Conservation (phyloP, 2,329 filamentous ascomycete genomes). For the Epichloe glyceriae region DNA sequence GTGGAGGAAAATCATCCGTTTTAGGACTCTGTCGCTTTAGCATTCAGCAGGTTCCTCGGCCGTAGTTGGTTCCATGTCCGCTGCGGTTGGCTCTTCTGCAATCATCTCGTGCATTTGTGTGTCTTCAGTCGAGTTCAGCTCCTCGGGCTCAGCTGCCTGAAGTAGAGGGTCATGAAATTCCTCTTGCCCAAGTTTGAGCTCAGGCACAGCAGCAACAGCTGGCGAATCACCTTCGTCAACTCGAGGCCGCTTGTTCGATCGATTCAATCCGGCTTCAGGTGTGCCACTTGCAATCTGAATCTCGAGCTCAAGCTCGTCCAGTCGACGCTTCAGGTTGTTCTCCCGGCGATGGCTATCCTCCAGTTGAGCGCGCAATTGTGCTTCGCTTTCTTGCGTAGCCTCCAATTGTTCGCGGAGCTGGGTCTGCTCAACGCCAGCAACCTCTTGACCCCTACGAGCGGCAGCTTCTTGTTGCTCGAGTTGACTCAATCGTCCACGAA, state of each 20-base stretch:
- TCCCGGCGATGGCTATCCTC: slow-evolving; percentile 70
- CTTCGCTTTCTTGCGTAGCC: slow-evolving; percentile 25
- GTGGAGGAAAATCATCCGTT: no score
- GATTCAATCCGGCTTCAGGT: slow-evolving; percentile 6
- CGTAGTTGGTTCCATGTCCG: neutral
- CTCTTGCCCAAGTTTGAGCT: neutral
- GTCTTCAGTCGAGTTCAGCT: neutral
- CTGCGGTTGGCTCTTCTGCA: neutral
- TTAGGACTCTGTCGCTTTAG: neutral
- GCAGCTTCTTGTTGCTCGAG: slow-evolving; percentile 65
- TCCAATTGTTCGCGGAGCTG: slow-evolving; percentile 45
- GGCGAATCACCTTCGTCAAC: slow-evolving; percentile 1
- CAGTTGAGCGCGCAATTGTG: slow-evolving; percentile 45
- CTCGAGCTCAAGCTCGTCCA: slow-evolving; percentile 65
- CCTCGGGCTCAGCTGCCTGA: neutral
- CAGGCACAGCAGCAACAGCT: neutral
- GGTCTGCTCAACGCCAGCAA: slow-evolving; percentile 41
- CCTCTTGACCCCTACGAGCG: slow-evolving; percentile 46
- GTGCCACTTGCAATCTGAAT: slow-evolving; percentile 22
- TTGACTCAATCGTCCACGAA: slow-evolving; percentile 63
- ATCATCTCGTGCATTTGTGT: neutral
- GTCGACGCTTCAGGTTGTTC: slow-evolving; percentile 65
- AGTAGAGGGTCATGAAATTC: slow-evolving; percentile 1
- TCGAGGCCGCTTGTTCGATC: slow-evolving; percentile 8
- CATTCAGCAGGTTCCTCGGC: neutral